Evolutionary conservation across 345 rosid genomes (phyloP).

Genomic region (Hypericum perforatum): DNA sequence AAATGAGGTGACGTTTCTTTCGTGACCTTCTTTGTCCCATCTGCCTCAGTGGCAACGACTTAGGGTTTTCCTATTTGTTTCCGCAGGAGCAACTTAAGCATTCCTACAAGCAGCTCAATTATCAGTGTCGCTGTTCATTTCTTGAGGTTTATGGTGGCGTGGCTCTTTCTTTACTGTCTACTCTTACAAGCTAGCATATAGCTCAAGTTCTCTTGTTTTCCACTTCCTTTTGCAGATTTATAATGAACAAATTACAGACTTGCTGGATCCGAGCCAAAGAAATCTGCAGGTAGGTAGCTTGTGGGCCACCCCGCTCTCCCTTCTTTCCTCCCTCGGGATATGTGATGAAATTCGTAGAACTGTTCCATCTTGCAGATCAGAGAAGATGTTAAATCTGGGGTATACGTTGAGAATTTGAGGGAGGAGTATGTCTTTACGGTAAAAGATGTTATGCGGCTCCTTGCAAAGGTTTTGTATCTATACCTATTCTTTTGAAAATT

Average conservation of each 20-base stretch:
- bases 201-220: conserved; percentile 4
- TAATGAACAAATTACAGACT: conserved; percentile 96
- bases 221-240: conserved; percentile 59
- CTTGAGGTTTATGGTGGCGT: conserved; percentile 56
- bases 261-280: conserved; percentile 78
- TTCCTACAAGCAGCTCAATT: conserved; percentile 68
- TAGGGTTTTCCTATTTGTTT: neutral
- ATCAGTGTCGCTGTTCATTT: conserved; percentile 95
- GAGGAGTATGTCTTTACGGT: conserved; percentile 69
- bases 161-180: conserved; percentile 1
- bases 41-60: no score
- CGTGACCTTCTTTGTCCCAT: no score
- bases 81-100: conserved; percentile 84
- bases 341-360: no score
- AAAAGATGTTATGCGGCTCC: conserved; percentile 73
- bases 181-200: conserved; percentile 1
- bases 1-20: conserved; percentile 51
- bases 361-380: conserved; percentile 50
- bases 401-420: conserved; percentile 85
- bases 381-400: conserved; percentile 93
- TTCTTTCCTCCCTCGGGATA: no score
- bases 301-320: no score
- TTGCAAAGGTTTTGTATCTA: conserved; percentile 57
- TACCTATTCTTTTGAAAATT: conserved; percentile 5
- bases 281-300: conserved; percentile 61